A percentile compares a stretch with the other conserved stretches of the same genome.
Conservation (phyloP, 352 stramenopile genomes). For the Thalassiosira livingstoniorum region DNA sequence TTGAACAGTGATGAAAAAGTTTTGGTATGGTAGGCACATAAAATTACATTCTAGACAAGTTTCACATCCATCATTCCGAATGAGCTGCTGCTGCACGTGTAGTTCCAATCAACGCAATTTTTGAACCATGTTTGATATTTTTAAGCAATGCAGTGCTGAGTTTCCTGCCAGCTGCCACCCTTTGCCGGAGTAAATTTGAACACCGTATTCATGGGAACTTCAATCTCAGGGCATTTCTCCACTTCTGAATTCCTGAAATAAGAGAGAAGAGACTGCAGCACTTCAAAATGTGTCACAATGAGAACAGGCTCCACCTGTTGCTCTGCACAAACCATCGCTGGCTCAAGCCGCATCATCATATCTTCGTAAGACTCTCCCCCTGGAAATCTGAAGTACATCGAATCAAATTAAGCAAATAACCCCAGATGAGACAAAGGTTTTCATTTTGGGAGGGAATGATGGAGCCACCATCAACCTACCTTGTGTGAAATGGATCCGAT, state of each 20-base stretch:
- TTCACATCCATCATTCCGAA: too few relatives aligned
- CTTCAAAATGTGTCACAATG: conserved; percentile 83
- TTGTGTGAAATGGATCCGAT: conserved; percentile 77
- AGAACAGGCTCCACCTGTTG: conserved; percentile 82
- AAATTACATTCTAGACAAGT: too few relatives aligned
- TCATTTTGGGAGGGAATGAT: not conserved
- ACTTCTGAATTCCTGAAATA: conserved; percentile 82
- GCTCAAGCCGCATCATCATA: conserved; percentile 78
- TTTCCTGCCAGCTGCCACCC: conserved; percentile 83
- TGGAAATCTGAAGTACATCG: conserved; percentile 68
- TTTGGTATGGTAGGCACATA: too few relatives aligned
- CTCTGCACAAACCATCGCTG: conserved; percentile 83
- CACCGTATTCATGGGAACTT: conserved; percentile 82
- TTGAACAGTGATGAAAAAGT: too few relatives aligned
- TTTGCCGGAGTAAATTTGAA: conserved; percentile 82
- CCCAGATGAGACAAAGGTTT: conserved; percentile 16
- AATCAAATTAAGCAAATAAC: conserved; percentile 27
- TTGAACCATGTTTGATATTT: too few relatives aligned
- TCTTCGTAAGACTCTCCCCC: conserved; percentile 85
- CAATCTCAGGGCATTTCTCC: conserved; percentile 78
- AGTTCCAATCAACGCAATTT: too few relatives aligned
- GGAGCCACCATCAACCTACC: conserved; percentile 42
- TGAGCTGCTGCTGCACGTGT: too few relatives aligned
- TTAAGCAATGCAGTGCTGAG: conserved; percentile 58
- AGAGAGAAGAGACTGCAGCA: conserved; percentile 81